These are phyloP conservation scores for Quercus tomentella DNA, from an alignment of 331 rosid species.

Conservation along the genomic window DNA sequence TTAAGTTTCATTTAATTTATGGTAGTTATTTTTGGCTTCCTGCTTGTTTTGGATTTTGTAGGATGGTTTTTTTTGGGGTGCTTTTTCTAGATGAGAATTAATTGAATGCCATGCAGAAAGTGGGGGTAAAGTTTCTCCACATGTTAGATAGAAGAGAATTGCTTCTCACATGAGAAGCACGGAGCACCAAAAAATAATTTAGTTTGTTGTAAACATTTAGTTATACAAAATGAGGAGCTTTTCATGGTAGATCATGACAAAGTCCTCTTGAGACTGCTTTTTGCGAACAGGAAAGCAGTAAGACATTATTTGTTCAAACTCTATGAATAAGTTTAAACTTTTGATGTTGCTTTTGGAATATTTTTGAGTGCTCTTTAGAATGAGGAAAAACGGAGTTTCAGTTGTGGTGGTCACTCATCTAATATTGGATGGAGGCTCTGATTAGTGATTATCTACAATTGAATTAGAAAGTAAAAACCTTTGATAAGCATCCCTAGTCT, in stretches of 20 bases:
- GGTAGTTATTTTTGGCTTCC: background rate
- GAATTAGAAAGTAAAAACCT: background rate
- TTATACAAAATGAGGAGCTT: background rate
- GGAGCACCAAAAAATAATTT: background rate
- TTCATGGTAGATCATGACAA: background rate
- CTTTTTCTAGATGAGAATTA: too few relatives aligned
- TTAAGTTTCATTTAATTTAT: background rate
- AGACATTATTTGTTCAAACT: too few relatives aligned
- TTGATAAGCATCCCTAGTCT: background rate
- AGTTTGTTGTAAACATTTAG: background rate
- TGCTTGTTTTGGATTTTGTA: background rate
- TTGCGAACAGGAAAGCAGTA: background rate
- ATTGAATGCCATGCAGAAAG: background rate
- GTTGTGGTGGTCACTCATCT: background rate
- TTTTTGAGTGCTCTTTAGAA: background rate
- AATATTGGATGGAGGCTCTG: background rate
- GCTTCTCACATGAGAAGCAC: background rate
- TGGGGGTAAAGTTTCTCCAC: background rate
- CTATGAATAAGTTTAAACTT: background rate
- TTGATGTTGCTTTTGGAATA: background rate
- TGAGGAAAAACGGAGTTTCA: background rate
- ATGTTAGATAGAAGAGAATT: background rate
- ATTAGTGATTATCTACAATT: background rate
- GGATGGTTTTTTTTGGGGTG: background rate
- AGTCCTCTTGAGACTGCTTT: background rate